Percentiles rank a stretch among this genome's conserved stretches.
phyloP scores from a whole-genome alignment of 805 yeast species.

The Lipomyces japonicus region DNA sequence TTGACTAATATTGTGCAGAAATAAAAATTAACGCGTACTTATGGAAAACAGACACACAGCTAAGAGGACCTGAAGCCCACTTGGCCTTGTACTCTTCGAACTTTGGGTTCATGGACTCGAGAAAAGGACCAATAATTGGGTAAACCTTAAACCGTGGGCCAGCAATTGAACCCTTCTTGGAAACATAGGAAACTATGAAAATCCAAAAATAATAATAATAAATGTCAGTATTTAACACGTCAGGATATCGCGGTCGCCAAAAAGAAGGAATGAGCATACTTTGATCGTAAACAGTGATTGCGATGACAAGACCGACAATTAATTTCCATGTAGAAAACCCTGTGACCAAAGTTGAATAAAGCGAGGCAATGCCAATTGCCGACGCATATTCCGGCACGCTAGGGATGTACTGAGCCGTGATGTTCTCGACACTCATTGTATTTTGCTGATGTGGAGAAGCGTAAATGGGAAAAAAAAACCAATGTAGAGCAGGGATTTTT shows the following conservation, averaged over 20 bases:
- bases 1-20: neutral
- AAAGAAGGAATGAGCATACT: constrained; percentile 6
- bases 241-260: neutral
- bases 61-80: constrained; percentile 91
- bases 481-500: too few species aligned
- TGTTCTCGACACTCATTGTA: too few species aligned
- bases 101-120: constrained; percentile 91
- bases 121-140: constrained; percentile 95
- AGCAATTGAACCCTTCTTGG: constrained; percentile 80
- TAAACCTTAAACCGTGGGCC: constrained; percentile 86
- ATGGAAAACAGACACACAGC: constrained; percentile 97
- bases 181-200: constrained; percentile 75
- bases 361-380: neutral
- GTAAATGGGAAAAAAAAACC: too few species aligned
- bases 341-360: neutral
- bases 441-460: too few species aligned
- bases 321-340: constrained; percentile 13
- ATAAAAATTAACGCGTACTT: constrained; percentile 42
- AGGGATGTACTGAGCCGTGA: too few species aligned
- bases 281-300: constrained; percentile 19
- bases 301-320: constrained; percentile 11
- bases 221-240: neutral
- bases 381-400: too few species aligned
- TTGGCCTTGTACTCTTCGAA: constrained; percentile 89
- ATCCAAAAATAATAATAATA: constrained; percentile 35